Evolutionary conservation across 108 stramenopile species (phyloP), one percentile per base, ranked within the genome.

Genomic region (Cyclotella kingstonii): DNA sequence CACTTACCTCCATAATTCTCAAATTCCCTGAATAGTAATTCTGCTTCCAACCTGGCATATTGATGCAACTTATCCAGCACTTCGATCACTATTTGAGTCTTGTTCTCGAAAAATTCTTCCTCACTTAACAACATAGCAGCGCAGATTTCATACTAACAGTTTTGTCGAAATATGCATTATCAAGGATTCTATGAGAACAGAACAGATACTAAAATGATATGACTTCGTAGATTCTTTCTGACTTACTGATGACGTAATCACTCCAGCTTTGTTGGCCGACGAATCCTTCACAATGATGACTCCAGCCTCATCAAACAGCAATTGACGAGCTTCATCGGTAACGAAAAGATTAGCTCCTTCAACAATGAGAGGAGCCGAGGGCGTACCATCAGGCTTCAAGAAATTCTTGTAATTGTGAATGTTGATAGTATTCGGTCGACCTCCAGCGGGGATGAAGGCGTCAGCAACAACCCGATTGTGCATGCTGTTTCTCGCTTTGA

Each of bases 191-290:
- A 27, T 14, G 27, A 40, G 39, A 56, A 5, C 21, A 5, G 25
- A 27, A 9, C 11, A 14, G n/a, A 30, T 1, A 11, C 44, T 1
- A 41, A 12, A 42, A 28, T 17, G 21, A 4, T 17, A 18, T 1
- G 0, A 29, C 18, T 30, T 15, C 3, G 23, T 1, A 31, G 15
- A 43, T 17, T 21, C 40, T 29, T 7, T 17, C 26, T 41, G 12
- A 60, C 58, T 31, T 21, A 60, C 58, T 18, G 91, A 94, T 29
- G 90, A 93, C 48, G 95, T 96, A 54, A 99, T 96, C 10, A 99
- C 98, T 39, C 98, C 98, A 29, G 92, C 90, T 76, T 99, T 99
- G 83, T 99, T 99, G 19, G 98, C 98, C 51, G 94, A 95, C 14
- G 93, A 95, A 78, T 99, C 98, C 70, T 99, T 99, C 42, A 99